A percentile compares a stretch with the other conserved stretches of the same genome.
Conservation (phyloP, 225 moss, liverwort and hornwort genomes). For the Antitrichia curtipendula region DNA sequence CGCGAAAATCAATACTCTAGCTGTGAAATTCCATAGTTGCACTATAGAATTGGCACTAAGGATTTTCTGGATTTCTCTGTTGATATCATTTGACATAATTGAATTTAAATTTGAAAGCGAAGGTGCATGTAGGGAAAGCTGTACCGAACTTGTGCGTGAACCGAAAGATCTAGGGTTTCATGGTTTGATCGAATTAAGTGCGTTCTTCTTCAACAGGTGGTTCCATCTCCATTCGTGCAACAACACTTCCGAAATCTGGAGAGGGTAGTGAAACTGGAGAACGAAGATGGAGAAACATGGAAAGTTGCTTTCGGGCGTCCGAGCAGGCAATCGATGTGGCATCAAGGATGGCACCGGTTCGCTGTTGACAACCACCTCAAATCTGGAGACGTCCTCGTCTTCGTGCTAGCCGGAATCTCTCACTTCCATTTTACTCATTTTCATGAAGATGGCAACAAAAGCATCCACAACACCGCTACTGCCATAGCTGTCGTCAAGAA, state of each 20-base stretch:
- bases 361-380: not conserved
- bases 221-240: not conserved
- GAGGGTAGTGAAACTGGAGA: constrained; percentile 1
- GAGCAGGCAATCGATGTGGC: not conserved
- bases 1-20: not conserved
- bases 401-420: not conserved
- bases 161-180: not conserved
- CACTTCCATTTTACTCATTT: not conserved
- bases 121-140: not conserved
- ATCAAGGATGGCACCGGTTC: not conserved
- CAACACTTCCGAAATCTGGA: not conserved
- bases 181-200: not conserved
- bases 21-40: not conserved
- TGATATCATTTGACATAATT: not conserved
- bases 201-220: not conserved
- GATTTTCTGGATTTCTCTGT: not conserved
- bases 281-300: not conserved
- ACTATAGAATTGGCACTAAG: not conserved
- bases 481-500: not conserved
- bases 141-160: not conserved
- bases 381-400: constrained; percentile 1
- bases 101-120: not conserved
- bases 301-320: not conserved
- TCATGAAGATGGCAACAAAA: not conserved
- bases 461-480: not conserved